phyloP scores from a whole-genome alignment of 805 yeast genomes.

The Sugiyamaella mastotermitis region DNA sequence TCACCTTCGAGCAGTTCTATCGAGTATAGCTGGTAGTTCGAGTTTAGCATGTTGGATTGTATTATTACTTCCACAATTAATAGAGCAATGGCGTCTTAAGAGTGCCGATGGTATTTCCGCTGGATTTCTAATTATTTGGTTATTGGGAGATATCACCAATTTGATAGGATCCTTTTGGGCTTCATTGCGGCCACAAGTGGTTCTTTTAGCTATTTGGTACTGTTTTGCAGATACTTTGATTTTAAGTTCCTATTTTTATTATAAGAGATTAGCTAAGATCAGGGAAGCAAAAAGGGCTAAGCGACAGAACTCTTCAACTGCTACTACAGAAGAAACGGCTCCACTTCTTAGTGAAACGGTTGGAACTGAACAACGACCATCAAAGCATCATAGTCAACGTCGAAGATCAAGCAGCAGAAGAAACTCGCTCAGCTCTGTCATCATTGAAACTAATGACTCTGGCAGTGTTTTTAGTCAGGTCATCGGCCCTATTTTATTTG shows the following conservation, averaged over 20 bases:
- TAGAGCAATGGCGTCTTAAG: constrained; percentile 74
- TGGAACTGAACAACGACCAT: constrained; percentile 1
- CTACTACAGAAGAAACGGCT: constrained; percentile 14
- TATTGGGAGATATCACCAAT: constrained; percentile 65
- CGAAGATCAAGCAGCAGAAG: constrained; percentile 24
- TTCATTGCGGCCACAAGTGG: constrained; percentile 58
- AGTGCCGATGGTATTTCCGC: constrained; percentile 70
- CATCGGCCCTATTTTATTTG: constrained; percentile 55
- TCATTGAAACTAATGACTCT: constrained; percentile 38
- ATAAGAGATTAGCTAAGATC: constrained; percentile 26
- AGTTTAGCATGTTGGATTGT: constrained; percentile 77
- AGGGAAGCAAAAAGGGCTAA: constrained; percentile 1
- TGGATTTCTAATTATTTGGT: constrained; percentile 63
- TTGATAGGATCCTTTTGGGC: constrained; percentile 68
- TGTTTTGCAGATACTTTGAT: constrained; percentile 61
- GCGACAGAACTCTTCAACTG: not conserved
- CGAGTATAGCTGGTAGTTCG: constrained; percentile 65
- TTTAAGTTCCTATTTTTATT: constrained; percentile 54
- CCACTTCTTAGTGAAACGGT: constrained; percentile 21
- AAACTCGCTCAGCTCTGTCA: constrained; percentile 49
- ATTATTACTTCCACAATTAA: constrained; percentile 64
- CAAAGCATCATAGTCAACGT: constrained; percentile 13
- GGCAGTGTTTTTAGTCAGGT: constrained; percentile 42
- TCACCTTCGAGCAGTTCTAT: constrained; percentile 38
- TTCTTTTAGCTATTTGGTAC: constrained; percentile 70